These are phyloP conservation scores for Hemerocallis citrina DNA, from an alignment of 106 monocot genomes.

Conservation along the genomic window DNA sequence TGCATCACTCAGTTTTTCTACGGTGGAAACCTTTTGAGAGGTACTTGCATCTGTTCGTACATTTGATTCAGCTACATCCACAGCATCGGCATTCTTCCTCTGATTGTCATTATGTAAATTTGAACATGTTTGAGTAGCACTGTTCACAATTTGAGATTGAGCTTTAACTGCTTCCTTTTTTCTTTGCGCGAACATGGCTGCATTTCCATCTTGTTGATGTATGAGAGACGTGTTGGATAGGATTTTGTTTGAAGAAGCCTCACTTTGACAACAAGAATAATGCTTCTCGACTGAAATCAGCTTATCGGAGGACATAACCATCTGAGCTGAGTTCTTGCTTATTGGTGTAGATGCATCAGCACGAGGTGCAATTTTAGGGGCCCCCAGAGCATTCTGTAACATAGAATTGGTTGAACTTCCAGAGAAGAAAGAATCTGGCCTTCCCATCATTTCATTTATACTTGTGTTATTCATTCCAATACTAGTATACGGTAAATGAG, in stretches of 20 bases:
- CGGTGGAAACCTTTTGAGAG: slow-evolving; percentile 12
- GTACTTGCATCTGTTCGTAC: slow-evolving; percentile 10
- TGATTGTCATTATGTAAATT: not conserved
- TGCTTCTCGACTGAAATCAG: not conserved
- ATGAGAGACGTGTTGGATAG: not conserved
- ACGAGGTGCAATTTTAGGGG: not conserved
- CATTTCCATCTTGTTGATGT: not conserved
- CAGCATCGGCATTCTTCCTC: not conserved
- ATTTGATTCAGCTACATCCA: slow-evolving; percentile 8
- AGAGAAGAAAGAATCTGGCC: not conserved
- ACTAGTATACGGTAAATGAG: slow-evolving; percentile 3
- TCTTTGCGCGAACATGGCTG: slow-evolving; percentile 4
- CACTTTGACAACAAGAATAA: slow-evolving; percentile 3
- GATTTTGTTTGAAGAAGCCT: slow-evolving; percentile 6
- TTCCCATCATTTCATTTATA: slow-evolving; percentile 9
- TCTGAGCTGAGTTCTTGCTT: slow-evolving; percentile 9
- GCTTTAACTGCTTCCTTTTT: slow-evolving; percentile 4
- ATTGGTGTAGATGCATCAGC: slow-evolving; percentile 9
- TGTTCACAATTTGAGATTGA: slow-evolving; percentile 1
- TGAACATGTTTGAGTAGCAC: not conserved
- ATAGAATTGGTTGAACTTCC: slow-evolving; percentile 5
- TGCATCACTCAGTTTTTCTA: slow-evolving; percentile 18
- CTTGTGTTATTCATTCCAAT: slow-evolving; percentile 6
- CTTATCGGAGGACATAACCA: slow-evolving; percentile 1
- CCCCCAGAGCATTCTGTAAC: not conserved